A percentile compares a stretch with the other conserved stretches of the same genome.
Evolutionary conservation across 768 basidiomycete genomes (phyloP).

Genomic region (Naganishia randhawae): DNA sequence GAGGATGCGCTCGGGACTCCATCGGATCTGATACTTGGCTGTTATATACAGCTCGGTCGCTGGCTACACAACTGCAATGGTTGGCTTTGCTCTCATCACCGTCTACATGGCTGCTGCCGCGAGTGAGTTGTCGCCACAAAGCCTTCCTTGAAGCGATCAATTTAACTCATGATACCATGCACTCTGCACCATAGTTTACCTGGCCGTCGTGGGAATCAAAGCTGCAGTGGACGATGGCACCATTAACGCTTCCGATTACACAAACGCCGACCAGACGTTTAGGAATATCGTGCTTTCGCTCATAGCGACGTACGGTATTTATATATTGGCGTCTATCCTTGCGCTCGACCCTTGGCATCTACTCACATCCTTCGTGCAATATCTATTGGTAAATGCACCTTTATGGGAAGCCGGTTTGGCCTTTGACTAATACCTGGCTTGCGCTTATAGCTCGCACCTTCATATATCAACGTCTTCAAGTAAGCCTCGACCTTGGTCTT

Average conservation of each 20-base stretch:
- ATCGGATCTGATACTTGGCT: background rate
- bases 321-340: constrained; percentile 69
- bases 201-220: constrained; percentile 76
- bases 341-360: constrained; percentile 98
- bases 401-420: background rate
- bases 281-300: constrained; percentile 81
- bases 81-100: constrained; percentile 85
- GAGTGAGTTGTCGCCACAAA: constrained; percentile 31
- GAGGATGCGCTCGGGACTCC: background rate
- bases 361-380: constrained; percentile 84
- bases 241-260: constrained; percentile 56
- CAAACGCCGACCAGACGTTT: constrained; percentile 70
- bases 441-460: constrained; percentile 73
- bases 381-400: constrained; percentile 35
- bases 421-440: constrained; percentile 57
- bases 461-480: constrained; percentile 91
- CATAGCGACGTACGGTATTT: constrained; percentile 82
- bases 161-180: background rate
- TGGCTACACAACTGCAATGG: constrained; percentile 76
- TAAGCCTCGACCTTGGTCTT: constrained; percentile 64
- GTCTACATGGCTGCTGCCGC: constrained; percentile 79
- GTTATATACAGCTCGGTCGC: constrained; percentile 58
- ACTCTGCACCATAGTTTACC: constrained; percentile 59
- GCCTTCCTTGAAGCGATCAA: background rate
- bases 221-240: constrained; percentile 55